Evolutionary conservation across 2,329 filamentous ascomycete species (phyloP).

Genomic region (Claviceps fusiformis): DNA sequence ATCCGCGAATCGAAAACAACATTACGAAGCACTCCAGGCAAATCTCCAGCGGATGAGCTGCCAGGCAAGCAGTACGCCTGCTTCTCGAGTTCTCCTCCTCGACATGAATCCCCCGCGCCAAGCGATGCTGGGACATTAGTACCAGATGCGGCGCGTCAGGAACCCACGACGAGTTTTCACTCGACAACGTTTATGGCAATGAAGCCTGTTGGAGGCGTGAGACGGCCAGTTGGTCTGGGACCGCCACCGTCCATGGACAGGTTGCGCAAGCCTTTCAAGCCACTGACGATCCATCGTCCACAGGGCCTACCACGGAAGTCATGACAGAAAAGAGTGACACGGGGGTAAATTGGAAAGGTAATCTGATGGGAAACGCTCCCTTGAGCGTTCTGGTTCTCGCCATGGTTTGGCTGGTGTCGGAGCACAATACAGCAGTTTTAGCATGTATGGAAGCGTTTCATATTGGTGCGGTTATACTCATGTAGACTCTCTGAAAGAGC

Average conservation of each 20-base stretch:
- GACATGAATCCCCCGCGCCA: slow-evolving; percentile 12
- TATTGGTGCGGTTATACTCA: neutral
- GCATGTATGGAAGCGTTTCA: neutral
- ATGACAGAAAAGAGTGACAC: neutral
- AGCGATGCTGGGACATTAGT: slow-evolving; percentile 11
- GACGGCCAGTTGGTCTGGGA: slow-evolving; percentile 30
- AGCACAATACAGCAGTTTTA: neutral
- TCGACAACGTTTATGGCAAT: slow-evolving; percentile 34
- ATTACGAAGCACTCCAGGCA: slow-evolving; percentile 18
- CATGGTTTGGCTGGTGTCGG: neutral
- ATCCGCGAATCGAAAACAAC: slow-evolving; percentile 24
- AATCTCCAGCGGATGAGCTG: slow-evolving; percentile 12
- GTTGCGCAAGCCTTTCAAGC: slow-evolving; percentile 42
- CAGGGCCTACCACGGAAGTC: slow-evolving; percentile 8
- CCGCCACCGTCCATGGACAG: slow-evolving; percentile 35
- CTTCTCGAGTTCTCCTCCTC: slow-evolving; percentile 44
- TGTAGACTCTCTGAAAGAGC: neutral
- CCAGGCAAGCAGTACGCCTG: slow-evolving; percentile 36
- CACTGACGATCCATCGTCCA: slow-evolving; percentile 36
- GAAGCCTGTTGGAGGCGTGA: slow-evolving; percentile 24
- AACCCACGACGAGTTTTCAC: slow-evolving; percentile 33
- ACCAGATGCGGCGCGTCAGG: slow-evolving; percentile 15
- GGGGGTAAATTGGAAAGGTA: neutral
- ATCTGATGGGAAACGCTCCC: too few relatives aligned
- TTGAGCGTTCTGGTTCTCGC: neutral